Percentiles rank a stretch among this genome's conserved stretches.
phyloP scores from a whole-genome alignment of 306 rosid genomes.

The Rosa chinensis region DNA sequence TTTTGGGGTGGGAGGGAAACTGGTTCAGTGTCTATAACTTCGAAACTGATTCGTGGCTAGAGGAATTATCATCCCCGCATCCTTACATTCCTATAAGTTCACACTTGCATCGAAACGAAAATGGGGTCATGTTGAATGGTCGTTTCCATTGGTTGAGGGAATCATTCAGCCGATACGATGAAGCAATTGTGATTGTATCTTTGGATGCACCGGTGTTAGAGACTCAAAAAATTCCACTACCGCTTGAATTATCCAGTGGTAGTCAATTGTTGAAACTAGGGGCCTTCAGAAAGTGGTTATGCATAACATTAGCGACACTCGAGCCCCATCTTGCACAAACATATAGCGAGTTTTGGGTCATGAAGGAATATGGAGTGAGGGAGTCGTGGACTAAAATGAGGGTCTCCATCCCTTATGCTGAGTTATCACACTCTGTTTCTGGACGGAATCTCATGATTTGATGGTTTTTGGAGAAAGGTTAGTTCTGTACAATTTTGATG shows the following conservation, averaged over 20 bases:
- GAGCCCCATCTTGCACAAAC: neutral
- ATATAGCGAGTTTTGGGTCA: neutral
- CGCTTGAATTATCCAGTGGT: neutral
- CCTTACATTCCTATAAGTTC: neutral
- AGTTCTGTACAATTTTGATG: neutral
- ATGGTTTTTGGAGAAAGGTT: neutral
- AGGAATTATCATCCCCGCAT: too few species aligned
- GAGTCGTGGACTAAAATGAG: conserved; percentile 6
- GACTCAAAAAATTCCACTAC: neutral
- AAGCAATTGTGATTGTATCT: neutral
- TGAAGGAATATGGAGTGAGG: conserved; percentile 1
- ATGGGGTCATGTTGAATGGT: neutral
- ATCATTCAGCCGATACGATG: too few species aligned
- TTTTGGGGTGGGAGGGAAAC: too few species aligned
- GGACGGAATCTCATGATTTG: neutral
- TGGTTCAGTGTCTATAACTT: neutral
- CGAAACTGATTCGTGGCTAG: neutral
- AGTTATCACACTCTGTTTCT: neutral
- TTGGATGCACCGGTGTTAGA: neutral
- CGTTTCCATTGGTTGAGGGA: neutral
- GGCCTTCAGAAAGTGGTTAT: neutral
- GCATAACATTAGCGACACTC: neutral
- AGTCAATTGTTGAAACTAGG: neutral
- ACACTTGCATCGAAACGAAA: neutral
- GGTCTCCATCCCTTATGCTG: neutral